These are phyloP conservation scores for Colletotrichum acutatum DNA, from an alignment of 2,329 filamentous ascomycete species.

Conservation along the genomic window DNA sequence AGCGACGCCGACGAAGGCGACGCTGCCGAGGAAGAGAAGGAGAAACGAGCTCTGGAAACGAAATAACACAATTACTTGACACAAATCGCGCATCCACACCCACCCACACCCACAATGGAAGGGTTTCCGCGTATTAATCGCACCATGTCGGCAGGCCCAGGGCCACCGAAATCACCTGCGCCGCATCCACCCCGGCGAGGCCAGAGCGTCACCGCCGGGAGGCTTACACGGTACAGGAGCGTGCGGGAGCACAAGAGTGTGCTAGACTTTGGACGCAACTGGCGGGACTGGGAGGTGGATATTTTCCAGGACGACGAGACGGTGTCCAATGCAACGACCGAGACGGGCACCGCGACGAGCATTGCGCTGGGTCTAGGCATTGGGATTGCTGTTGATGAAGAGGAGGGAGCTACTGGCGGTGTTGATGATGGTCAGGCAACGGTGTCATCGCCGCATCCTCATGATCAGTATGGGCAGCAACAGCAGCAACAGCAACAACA, in stretches of 20 bases:
- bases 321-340: constrained; percentile 34
- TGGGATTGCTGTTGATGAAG: constrained; percentile 30
- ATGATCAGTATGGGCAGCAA: neutral
- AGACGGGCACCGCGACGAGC: constrained; percentile 33
- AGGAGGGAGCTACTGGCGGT: neutral
- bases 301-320: constrained; percentile 33
- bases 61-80: neutral
- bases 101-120: constrained; percentile 14
- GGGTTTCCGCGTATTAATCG: constrained; percentile 23
- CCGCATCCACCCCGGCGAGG: constrained; percentile 32
- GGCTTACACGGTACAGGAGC: constrained; percentile 27
- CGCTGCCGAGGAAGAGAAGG: neutral
- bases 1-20: neutral
- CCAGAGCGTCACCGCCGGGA: constrained; percentile 26
- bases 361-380: constrained; percentile 20
- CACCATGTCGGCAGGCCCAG: constrained; percentile 33
- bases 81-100: neutral
- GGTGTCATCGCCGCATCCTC: neutral
- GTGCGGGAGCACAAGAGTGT: constrained; percentile 31
- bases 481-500: constrained; percentile 5
- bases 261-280: constrained; percentile 32
- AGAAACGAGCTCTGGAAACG: neutral
- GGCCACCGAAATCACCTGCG: constrained; percentile 31
- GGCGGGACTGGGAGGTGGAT: constrained; percentile 34
- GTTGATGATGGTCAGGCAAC: neutral